Conservation (phyloP, 805 yeast genomes). For the Starmera amethionina region DNA sequence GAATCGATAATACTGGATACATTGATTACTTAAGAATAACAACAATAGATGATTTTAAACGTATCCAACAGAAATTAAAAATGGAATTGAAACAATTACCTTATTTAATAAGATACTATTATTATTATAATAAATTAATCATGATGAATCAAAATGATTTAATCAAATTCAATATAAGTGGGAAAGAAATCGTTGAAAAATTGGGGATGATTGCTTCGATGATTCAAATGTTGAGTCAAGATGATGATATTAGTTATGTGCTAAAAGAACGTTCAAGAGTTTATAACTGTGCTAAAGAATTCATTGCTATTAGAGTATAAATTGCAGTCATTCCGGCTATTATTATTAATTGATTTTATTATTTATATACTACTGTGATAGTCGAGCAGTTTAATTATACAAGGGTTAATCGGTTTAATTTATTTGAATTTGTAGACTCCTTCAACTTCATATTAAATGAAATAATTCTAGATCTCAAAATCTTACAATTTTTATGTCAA, state of each 20-base stretch:
- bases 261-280: constrained; percentile 20
- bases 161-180: background rate
- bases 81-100: constrained; percentile 4
- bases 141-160: constrained; percentile 2
- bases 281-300: constrained; percentile 18
- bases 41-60: constrained; percentile 10
- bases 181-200: constrained; percentile 3
- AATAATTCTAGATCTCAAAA: no score
- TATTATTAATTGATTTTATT: background rate
- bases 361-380: background rate
- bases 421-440: background rate
- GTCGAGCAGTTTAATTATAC: background rate
- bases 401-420: background rate
- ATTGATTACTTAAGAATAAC: constrained; percentile 11
- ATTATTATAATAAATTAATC: constrained; percentile 4
- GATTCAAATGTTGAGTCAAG: constrained; percentile 4
- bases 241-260: constrained; percentile 17
- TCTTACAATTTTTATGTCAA: no score
- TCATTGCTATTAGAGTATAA: constrained; percentile 3
- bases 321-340: no score
- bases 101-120: constrained; percentile 4
- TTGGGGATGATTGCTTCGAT: constrained; percentile 6
- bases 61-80: constrained; percentile 7
- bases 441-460: no score
- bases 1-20: constrained; percentile 7